phyloP scores from a whole-genome alignment of 129 eudicot genomes.

The Chrysanthemum lavandulifolium region DNA sequence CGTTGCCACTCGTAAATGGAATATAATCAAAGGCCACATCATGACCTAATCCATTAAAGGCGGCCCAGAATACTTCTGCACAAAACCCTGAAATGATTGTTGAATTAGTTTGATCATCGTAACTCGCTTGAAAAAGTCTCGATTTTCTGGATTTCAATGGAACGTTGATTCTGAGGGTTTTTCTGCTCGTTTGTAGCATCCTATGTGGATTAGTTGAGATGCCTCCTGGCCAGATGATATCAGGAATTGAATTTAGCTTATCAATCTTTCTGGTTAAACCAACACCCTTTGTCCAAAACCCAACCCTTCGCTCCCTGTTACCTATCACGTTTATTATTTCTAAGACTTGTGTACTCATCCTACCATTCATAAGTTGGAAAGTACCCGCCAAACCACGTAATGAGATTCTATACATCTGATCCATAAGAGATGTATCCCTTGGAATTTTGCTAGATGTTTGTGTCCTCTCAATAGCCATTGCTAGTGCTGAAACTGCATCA shows the following conservation, averaged over 20 bases:
- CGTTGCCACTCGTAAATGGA: conserved; percentile 12
- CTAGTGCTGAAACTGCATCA: conserved; percentile 31
- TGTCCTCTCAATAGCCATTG: too few relatives aligned
- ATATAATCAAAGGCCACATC: conserved; percentile 6
- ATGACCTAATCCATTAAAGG: conserved; percentile 11
- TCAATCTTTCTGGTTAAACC: conserved; percentile 27
- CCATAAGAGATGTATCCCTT: conserved; percentile 25
- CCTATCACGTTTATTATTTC: conserved; percentile 39
- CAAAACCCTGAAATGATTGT: conserved; percentile 21
- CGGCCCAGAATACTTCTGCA: conserved; percentile 40
- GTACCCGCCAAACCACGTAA: conserved; percentile 45
- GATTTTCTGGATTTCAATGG: conserved; percentile 1
- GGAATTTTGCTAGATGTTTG: neutral
- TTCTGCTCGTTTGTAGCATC: conserved; percentile 19
- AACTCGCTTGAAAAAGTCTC: conserved; percentile 11
- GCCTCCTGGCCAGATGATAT: conserved; percentile 44
- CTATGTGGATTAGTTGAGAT: conserved; percentile 27
- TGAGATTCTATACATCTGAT: conserved; percentile 22
- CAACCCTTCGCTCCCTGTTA: conserved; percentile 35
- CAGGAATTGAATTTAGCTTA: neutral
- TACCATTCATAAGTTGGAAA: conserved; percentile 26
- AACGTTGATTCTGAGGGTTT: conserved; percentile 36
- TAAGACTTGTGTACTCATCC: conserved; percentile 6
- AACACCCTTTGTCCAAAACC: conserved; percentile 45
- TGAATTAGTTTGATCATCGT: conserved; percentile 18